Conservation (phyloP, 2,329 filamentous ascomycete genomes). For the Alternaria atra region DNA sequence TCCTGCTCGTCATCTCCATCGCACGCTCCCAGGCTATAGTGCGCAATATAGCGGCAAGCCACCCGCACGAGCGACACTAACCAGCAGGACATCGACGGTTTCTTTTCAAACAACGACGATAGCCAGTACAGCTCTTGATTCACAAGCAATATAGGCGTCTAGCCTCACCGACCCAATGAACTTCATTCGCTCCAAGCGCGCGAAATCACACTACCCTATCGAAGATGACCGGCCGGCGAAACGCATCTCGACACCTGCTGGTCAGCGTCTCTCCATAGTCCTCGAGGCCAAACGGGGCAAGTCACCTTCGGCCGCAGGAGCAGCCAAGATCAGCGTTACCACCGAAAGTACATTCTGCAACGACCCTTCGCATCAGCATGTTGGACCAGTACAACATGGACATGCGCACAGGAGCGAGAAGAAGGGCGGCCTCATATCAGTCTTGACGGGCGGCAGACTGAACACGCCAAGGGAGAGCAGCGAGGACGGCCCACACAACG, state of each 20-base stretch:
- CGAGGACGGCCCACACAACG: constrained; percentile 36
- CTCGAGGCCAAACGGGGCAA: constrained; percentile 43
- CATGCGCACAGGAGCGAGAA: constrained; percentile 25
- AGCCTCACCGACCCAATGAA: constrained; percentile 29
- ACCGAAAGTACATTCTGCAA: constrained; percentile 43
- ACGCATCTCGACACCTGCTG: constrained; percentile 55
- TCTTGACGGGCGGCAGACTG: constrained; percentile 33
- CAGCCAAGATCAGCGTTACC: constrained; percentile 37
- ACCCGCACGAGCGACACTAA: constrained; percentile 7
- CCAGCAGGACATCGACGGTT: background rate
- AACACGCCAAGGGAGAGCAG: constrained; percentile 43
- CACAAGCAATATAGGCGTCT: constrained; percentile 1
- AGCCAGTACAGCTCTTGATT: background rate
- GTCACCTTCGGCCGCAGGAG: constrained; percentile 23
- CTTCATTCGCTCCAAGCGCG: constrained; percentile 35
- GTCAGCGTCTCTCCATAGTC: constrained; percentile 53
- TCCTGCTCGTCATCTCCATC: background rate
- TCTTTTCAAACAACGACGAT: background rate
- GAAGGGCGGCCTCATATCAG: constrained; percentile 30
- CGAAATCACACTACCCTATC: constrained; percentile 34
- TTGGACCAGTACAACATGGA: constrained; percentile 31
- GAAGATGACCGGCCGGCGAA: constrained; percentile 47
- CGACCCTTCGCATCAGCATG: constrained; percentile 36
- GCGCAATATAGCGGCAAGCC: constrained; percentile 16
- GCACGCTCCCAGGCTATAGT: constrained; percentile 10